Conservation (phyloP, 768 basidiomycete genomes). For the Leccinum barrowsii region DNA sequence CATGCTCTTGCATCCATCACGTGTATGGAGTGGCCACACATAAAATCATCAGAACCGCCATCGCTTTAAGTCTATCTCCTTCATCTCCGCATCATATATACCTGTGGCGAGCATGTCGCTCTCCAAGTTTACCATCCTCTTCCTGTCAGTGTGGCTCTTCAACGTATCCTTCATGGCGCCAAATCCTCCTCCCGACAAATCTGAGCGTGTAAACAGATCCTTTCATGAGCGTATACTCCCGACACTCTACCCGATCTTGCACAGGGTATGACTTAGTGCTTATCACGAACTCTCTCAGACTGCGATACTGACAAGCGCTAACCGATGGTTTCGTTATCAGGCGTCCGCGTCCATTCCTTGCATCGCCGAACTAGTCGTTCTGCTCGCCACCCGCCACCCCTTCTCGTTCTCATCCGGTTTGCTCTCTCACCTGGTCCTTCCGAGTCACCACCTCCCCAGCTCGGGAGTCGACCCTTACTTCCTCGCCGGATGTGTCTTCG, state of each 20-base stretch:
- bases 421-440: constrained; percentile 18
- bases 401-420: constrained; percentile 18
- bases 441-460: constrained; percentile 17
- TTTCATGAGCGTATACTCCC: constrained; percentile 26
- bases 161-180: constrained; percentile 26
- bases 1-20: constrained; percentile 8
- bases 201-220: constrained; percentile 17
- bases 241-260: constrained; percentile 16
- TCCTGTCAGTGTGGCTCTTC: constrained; percentile 27
- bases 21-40: constrained; percentile 11
- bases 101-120: constrained; percentile 14
- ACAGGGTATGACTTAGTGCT: constrained; percentile 17
- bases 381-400: constrained; percentile 17
- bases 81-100: neutral
- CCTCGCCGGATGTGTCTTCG: constrained; percentile 27
- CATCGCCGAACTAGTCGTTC: constrained; percentile 24
- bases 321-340: constrained; percentile 6
- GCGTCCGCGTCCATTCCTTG: constrained; percentile 29
- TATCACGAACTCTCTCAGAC: neutral
- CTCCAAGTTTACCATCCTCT: constrained; percentile 20
- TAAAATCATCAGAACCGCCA: constrained; percentile 4
- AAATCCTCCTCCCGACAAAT: constrained; percentile 14
- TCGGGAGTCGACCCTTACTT: constrained; percentile 26
- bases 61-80: neutral
- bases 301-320: neutral